Conservation (phyloP, 331 rosid genomes). For the Quercus phellos region DNA sequence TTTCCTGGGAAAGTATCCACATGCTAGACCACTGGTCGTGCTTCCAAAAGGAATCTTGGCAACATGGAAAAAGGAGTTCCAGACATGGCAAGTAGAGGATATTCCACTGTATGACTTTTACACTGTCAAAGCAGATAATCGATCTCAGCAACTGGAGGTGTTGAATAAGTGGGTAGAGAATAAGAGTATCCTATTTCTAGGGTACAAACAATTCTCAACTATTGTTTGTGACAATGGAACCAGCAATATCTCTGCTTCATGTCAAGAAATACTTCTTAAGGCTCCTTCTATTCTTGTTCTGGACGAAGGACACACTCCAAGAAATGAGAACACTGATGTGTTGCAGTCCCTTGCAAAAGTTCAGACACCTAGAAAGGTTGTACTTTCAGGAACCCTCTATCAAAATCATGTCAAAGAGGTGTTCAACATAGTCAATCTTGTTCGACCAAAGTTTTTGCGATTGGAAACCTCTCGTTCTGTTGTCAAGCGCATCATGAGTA, state of each 20-base stretch:
- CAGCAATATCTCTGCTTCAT: slow-evolving; percentile 28
- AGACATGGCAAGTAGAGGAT: slow-evolving; percentile 87
- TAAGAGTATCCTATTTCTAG: slow-evolving; percentile 86
- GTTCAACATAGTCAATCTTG: slow-evolving; percentile 75
- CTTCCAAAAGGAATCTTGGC: slow-evolving; percentile 94
- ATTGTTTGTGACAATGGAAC: slow-evolving; percentile 59
- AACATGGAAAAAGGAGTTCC: slow-evolving; percentile 88
- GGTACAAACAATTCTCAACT: slow-evolving; percentile 86
- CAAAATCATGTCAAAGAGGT: slow-evolving; percentile 94
- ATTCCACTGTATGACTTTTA: slow-evolving; percentile 73
- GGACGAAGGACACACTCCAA: slow-evolving; percentile 94
- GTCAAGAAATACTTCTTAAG: slow-evolving; percentile 69
- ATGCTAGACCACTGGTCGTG: slow-evolving; percentile 83
- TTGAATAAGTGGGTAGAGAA: slow-evolving; percentile 65
- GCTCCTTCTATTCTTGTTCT: slow-evolving; percentile 77
- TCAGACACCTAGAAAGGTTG: slow-evolving; percentile 76
- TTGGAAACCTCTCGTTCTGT: slow-evolving; percentile 62
- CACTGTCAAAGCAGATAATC: slow-evolving; percentile 64
- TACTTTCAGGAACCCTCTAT: slow-evolving; percentile 83
- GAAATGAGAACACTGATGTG: slow-evolving; percentile 82
- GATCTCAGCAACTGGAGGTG: slow-evolving; percentile 67
- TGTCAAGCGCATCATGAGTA: slow-evolving; percentile 66
- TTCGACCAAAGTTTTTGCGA: slow-evolving; percentile 69
- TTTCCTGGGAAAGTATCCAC: slow-evolving; percentile 81
- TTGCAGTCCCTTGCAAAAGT: slow-evolving; percentile 75